Conservation (phyloP, 75 land plant genomes). For the Selaginella moellendorffii region DNA sequence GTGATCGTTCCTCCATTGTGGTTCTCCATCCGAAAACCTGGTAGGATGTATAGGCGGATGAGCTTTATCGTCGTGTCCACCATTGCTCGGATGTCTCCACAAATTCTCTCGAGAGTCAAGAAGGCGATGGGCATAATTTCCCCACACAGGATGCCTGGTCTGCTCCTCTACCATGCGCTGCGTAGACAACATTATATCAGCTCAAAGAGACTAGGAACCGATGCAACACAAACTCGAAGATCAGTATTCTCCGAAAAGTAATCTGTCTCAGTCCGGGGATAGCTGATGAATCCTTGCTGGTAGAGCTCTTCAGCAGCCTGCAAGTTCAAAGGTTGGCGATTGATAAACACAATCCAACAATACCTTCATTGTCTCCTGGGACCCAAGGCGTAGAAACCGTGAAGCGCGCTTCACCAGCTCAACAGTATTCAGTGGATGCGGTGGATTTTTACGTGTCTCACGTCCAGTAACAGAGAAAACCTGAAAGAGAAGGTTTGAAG, state of each 20-base stretch:
- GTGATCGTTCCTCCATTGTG: constrained; percentile 75
- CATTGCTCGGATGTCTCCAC: constrained; percentile 85
- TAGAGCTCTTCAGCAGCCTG: constrained; percentile 89
- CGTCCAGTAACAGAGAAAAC: constrained; percentile 56
- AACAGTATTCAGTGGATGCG: constrained; percentile 75
- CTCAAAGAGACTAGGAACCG: not conserved
- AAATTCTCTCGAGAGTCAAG: constrained; percentile 57
- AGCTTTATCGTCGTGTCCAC: constrained; percentile 98
- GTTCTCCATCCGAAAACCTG: constrained; percentile 73
- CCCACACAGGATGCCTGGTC: constrained; percentile 70
- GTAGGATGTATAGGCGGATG: constrained; percentile 99
- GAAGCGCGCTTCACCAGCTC: constrained; percentile 94
- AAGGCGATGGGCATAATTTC: constrained; percentile 72
- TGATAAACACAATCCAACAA: not conserved
- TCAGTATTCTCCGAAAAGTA: constrained; percentile 63
- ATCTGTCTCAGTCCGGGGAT: constrained; percentile 97
- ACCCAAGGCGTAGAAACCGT: constrained; percentile 76
- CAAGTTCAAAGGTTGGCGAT: not conserved
- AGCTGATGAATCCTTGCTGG: constrained; percentile 89
- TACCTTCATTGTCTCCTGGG: constrained; percentile 94
- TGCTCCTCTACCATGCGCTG: constrained; percentile 72
- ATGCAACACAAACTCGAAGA: constrained; percentile 36
- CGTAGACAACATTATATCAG: not conserved
- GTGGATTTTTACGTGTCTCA: constrained; percentile 72
- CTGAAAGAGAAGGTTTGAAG: constrained; percentile 15